Evolutionary conservation across 2,329 filamentous ascomycete genomes (phyloP).

Genomic region (Gnomoniopsis smithogilvyi): DNA sequence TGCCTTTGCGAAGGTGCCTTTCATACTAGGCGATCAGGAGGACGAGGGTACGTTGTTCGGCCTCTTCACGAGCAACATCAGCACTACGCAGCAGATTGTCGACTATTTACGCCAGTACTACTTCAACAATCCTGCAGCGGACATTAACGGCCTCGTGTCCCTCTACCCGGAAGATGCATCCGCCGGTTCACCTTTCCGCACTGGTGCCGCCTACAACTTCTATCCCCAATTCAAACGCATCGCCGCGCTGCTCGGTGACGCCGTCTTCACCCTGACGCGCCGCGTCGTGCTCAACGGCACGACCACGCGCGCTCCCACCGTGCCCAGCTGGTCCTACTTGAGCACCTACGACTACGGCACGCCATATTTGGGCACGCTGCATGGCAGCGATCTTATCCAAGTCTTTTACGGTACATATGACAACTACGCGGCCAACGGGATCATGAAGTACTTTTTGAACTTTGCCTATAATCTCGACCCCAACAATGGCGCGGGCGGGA

Average conservation of each 20-base stretch:
- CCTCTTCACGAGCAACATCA: slow-evolving; percentile 67
- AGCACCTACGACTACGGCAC: slow-evolving; percentile 68
- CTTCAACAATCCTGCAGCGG: slow-evolving; percentile 54
- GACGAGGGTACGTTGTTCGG: slow-evolving; percentile 77
- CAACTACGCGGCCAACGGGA: slow-evolving; percentile 57
- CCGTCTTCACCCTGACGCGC: slow-evolving; percentile 70
- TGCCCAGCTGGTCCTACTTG: slow-evolving; percentile 73
- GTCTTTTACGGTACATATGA: slow-evolving; percentile 64
- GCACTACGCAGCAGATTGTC: slow-evolving; percentile 54
- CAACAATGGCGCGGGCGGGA: slow-evolving; percentile 48
- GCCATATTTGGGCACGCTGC: slow-evolving; percentile 72
- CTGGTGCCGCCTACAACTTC: slow-evolving; percentile 63
- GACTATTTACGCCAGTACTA: slow-evolving; percentile 59
- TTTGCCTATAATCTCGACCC: slow-evolving; percentile 71
- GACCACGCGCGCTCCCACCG: slow-evolving; percentile 44
- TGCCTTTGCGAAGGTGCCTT: slow-evolving; percentile 45
- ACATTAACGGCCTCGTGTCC: slow-evolving; percentile 54
- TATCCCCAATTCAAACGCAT: slow-evolving; percentile 79
- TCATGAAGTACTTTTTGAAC: slow-evolving; percentile 67
- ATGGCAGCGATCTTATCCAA: slow-evolving; percentile 66
- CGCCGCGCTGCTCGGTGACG: slow-evolving; percentile 70
- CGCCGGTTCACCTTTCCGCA: slow-evolving; percentile 70
- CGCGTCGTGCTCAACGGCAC: slow-evolving; percentile 57
- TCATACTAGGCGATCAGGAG: slow-evolving; percentile 69
- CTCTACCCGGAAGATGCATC: slow-evolving; percentile 55